Evolutionary conservation across 1,139 yeast species (phyloP).

Genomic region (Suhomyces wounanorum): DNA sequence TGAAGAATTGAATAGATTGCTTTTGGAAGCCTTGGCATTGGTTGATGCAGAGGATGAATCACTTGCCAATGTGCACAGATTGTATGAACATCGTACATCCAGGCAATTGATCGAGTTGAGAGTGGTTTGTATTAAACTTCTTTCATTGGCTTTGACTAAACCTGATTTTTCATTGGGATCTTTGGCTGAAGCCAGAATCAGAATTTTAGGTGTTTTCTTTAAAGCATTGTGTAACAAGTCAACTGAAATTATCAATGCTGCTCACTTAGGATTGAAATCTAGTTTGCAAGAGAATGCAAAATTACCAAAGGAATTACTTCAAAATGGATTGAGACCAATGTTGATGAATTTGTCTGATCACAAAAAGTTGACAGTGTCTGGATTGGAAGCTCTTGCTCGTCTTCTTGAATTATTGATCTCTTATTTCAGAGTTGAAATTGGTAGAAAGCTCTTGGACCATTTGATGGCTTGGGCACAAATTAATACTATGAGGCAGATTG

Average conservation of each 20-base stretch:
- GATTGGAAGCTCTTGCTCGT: conserved; percentile 88
- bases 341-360: conserved; percentile 93
- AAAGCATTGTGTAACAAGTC: conserved; percentile 88
- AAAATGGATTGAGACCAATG: conserved; percentile 93
- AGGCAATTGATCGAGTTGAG: conserved; percentile 84
- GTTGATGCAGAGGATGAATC: conserved; percentile 99
- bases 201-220: conserved; percentile 91
- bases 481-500: conserved; percentile 65
- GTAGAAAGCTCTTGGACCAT: conserved; percentile 89
- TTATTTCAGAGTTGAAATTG: conserved; percentile 95
- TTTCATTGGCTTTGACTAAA: conserved; percentile 81
- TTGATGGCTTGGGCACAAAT: conserved; percentile 97
- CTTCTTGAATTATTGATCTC: conserved; percentile 83
- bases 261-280: conserved; percentile 82
- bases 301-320: conserved; percentile 88
- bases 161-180: conserved; percentile 77
- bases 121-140: conserved; percentile 82
- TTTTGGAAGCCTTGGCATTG: conserved; percentile 87
- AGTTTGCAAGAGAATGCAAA: conserved; percentile 86
- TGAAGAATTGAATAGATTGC: conserved; percentile 80
- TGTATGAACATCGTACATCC: conserved; percentile 83
- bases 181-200: conserved; percentile 78
- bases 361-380: conserved; percentile 83
- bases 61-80: conserved; percentile 80
- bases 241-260: conserved; percentile 87